These are phyloP conservation scores for Phylloporus sp. DNA, from an alignment of 768 basidiomycete species.

Conservation along the genomic window DNA sequence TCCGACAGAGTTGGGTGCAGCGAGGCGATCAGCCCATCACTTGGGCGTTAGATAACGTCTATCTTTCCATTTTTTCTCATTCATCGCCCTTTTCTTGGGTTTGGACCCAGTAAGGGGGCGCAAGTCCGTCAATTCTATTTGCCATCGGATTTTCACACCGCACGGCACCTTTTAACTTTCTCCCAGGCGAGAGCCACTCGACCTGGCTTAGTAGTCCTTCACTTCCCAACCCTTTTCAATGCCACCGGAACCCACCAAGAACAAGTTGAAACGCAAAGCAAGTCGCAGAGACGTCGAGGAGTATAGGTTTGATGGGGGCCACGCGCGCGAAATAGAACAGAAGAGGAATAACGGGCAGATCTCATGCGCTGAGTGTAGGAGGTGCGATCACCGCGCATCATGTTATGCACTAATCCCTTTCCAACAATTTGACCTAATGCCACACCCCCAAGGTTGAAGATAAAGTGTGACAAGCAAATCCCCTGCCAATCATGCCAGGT, in stretches of 20 bases:
- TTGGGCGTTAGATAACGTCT: background rate
- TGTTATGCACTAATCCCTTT: conserved; percentile 20
- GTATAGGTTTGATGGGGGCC: conserved; percentile 45
- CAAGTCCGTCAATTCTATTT: conserved; percentile 9
- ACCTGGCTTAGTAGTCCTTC: conserved; percentile 9
- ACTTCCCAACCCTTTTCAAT: conserved; percentile 29
- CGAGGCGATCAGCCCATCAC: background rate
- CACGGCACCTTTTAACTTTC: conserved; percentile 20
- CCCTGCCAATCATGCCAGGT: conserved; percentile 76
- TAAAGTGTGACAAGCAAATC: conserved; percentile 79
- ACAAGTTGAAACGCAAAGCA: conserved; percentile 45
- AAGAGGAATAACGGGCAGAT: conserved; percentile 74
- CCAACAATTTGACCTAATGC: conserved; percentile 20
- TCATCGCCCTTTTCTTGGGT: conserved; percentile 1
- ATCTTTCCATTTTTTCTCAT: background rate
- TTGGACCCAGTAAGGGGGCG: conserved; percentile 2
- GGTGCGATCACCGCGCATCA: conserved; percentile 58
- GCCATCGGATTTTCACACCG: conserved; percentile 28
- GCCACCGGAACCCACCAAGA: conserved; percentile 53
- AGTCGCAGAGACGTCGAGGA: conserved; percentile 49
- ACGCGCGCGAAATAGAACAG: conserved; percentile 64
- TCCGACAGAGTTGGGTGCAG: background rate
- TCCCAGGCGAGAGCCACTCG: conserved; percentile 19
- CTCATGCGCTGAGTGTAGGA: conserved; percentile 78
- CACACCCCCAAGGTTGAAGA: conserved; percentile 54